Percentiles rank a stretch among this genome's conserved stretches.
Conservation (phyloP, 2,329 filamentous ascomycete genomes). For the Aspergillus vadensis region DNA sequence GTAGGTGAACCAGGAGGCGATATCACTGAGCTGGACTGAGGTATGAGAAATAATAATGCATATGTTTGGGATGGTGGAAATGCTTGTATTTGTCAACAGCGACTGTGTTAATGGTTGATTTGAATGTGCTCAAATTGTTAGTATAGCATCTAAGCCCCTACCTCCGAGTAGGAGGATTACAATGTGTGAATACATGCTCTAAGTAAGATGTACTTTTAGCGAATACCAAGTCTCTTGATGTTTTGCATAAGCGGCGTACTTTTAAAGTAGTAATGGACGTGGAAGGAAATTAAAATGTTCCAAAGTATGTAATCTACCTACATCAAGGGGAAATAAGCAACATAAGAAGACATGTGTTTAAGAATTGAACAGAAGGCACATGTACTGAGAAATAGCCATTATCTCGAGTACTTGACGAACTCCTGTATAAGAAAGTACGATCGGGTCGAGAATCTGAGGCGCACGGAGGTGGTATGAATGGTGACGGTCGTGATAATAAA, state of each 20-base stretch:
- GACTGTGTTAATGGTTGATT: not conserved
- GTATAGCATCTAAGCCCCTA: not conserved
- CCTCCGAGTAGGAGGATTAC: not conserved
- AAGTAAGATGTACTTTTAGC: not conserved
- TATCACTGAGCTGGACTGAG: conserved; percentile 43
- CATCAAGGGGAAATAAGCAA: conserved; percentile 20
- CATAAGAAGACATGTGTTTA: conserved; percentile 20
- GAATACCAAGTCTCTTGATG: not conserved
- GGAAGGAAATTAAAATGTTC: not conserved
- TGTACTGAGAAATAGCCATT: conserved; percentile 1
- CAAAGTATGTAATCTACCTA: conserved; percentile 24
- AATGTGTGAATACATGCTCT: not conserved
- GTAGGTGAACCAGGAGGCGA: conserved; percentile 55
- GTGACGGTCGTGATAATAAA: conserved; percentile 13
- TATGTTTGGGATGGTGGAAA: not conserved
- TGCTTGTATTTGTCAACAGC: not conserved
- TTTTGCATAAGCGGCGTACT: not conserved
- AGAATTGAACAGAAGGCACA: conserved; percentile 10
- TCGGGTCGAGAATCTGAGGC: conserved; percentile 5
- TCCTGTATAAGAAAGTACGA: not conserved
- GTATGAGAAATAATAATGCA: conserved; percentile 1
- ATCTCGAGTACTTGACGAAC: not conserved
- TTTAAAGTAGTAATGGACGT: not conserved
- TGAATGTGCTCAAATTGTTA: not conserved
- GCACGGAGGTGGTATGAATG: conserved; percentile 7